Base-by-base conservation (phyloP, 202 grass and related monocot genomes). In the Digitaria exilis region DNA sequence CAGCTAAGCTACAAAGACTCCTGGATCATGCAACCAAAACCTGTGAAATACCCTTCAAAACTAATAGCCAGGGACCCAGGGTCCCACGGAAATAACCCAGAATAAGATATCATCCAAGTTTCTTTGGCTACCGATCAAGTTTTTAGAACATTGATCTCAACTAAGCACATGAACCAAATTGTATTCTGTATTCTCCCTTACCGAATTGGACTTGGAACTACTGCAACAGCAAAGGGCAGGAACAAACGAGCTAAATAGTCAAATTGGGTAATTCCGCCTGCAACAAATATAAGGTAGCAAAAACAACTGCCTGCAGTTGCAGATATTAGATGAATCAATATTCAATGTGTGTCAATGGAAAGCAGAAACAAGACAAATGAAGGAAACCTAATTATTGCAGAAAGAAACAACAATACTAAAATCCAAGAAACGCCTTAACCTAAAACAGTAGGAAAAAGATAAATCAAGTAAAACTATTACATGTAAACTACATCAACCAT, bases 401-500 rank as follows among this genome's bases (percentile, higher is more conserved):
- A 16, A 44, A 43, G 44, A 42, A 58, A 22, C 55, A 31, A 12
- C 25, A 45, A 32, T 48, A 65, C 15, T 54, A 64, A 31, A 69
- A 50, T 41, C 24, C 14, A 69, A 62, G 25, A 37, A 72, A 61
- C 58, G 26, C 37, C 12, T 50, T 58, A 26, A n/a, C 49, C 60
- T 32, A 49, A 12, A 81, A 46, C 45, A 45, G 15, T 48, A 45
- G 19, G 8, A 48, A 44, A 32, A 9, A 79, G 7, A 7, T 2
- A 11, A 16, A 29, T 9, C 17, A 71, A 17, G 17, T 21, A 77
- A 48, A 48, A 49, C 44, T 4, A 46, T 46, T 46, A 46, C 13
- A 46, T 46, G 17, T 8, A 77, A 48, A 26, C 13, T 7, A 71
- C 65, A 81, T 65, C 62, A 72, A 35, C 56, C 65, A 70, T 65